phyloP scores from a whole-genome alignment of 2,329 filamentous ascomycete genomes.

The Fusarium napiforme region DNA sequence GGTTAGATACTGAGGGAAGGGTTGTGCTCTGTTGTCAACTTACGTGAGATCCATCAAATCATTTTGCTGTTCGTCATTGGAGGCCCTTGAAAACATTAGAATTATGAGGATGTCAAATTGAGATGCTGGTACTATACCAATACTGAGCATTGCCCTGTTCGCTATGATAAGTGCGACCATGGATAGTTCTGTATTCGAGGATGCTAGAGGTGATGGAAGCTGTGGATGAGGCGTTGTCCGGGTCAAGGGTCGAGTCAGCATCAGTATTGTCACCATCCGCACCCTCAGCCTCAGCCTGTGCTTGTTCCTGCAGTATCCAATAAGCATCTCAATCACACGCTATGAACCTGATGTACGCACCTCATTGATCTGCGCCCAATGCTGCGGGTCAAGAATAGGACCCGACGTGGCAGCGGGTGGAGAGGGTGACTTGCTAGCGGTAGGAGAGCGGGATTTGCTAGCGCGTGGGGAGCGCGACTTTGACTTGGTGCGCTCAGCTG shows the following conservation, averaged over 20 bases:
- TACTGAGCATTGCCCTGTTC: conserved; percentile 42
- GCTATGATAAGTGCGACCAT: conserved; percentile 40
- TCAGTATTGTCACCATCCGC: background rate
- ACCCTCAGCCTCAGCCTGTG: background rate
- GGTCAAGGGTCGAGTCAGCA: background rate
- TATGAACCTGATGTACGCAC: conserved; percentile 3
- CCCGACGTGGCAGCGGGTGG: background rate
- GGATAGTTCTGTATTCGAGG: conserved; percentile 35
- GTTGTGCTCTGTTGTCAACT: fast-evolving
- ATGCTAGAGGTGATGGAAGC: conserved; percentile 39
- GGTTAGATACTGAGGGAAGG: background rate
- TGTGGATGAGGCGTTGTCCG: conserved; percentile 29
- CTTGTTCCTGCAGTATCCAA: background rate
- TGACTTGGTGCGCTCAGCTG: background rate
- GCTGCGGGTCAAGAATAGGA: conserved; percentile 29
- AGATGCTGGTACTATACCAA: conserved; percentile 13
- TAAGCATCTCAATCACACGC: background rate
- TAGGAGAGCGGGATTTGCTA: no score
- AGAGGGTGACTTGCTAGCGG: background rate
- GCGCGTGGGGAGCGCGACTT: no score
- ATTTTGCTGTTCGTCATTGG: conserved; percentile 37
- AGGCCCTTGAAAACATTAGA: conserved; percentile 26
- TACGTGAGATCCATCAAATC: conserved; percentile 41
- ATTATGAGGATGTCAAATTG: background rate
- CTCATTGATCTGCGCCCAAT: conserved; percentile 34